phyloP scores from a whole-genome alignment of 2,329 filamentous ascomycete species.

The Xylariaceae sp. region DNA sequence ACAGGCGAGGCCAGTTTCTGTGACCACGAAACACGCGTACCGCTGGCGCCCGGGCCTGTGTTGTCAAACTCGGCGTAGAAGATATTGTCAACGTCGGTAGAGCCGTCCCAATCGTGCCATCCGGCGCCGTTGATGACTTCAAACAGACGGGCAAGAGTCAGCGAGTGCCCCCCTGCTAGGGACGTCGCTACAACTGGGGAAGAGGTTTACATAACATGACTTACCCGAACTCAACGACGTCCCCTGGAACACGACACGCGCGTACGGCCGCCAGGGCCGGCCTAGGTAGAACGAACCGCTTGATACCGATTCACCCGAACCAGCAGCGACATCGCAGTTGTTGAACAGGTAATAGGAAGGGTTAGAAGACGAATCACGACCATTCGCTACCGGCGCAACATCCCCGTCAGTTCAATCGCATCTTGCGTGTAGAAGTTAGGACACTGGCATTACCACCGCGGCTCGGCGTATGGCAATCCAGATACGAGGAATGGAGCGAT shows the following conservation, averaged over 20 bases:
- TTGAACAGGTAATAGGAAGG: slow-evolving; percentile 46
- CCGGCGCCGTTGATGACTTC: slow-evolving; percentile 55
- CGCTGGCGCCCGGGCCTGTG: slow-evolving; percentile 51
- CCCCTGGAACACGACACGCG: slow-evolving; percentile 47
- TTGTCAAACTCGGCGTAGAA: slow-evolving; percentile 58
- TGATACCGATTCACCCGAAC: slow-evolving; percentile 36
- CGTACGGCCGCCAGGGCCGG: slow-evolving; percentile 45
- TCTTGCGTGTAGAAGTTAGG: no score
- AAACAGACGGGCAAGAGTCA: background rate
- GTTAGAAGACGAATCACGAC: slow-evolving; percentile 36
- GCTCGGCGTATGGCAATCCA: background rate
- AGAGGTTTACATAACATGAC: background rate
- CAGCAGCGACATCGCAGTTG: slow-evolving; percentile 40
- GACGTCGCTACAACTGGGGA: no score
- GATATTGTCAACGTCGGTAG: slow-evolving; percentile 49
- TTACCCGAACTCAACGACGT: slow-evolving; percentile 42
- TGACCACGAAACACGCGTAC: slow-evolving; percentile 46
- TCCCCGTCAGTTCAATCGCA: slow-evolving; percentile 1
- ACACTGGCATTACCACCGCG: background rate
- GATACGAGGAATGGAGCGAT: background rate
- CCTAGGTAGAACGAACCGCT: slow-evolving; percentile 45
- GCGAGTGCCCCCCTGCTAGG: no score
- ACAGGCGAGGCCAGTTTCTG: slow-evolving; percentile 36
- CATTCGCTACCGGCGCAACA: slow-evolving; percentile 36
- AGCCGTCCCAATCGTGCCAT: slow-evolving; percentile 54